phyloP scores from a whole-genome alignment of 2,329 filamentous ascomycete species.

The Nemania abortiva region DNA sequence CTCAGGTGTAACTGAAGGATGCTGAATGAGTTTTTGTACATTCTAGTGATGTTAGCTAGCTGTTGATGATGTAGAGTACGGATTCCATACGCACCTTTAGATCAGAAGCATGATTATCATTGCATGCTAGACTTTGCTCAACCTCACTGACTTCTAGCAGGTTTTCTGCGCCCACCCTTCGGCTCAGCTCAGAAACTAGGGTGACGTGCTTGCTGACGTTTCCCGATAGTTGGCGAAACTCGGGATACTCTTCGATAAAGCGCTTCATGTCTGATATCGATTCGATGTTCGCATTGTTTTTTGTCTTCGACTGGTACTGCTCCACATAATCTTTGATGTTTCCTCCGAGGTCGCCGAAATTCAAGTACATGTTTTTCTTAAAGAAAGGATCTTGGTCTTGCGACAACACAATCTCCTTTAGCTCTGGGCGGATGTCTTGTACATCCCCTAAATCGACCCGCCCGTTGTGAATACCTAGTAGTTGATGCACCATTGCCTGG shows the following conservation, averaged over 20 bases:
- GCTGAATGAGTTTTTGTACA: constrained; percentile 87
- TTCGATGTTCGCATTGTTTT: constrained; percentile 94
- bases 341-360: constrained; percentile 93
- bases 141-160: constrained; percentile 96
- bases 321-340: constrained; percentile 99
- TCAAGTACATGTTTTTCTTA: constrained; percentile 98
- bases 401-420: constrained; percentile 93
- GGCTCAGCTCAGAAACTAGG: constrained; percentile 90
- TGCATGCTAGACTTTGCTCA: constrained; percentile 96
- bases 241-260: constrained; percentile 98
- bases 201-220: constrained; percentile 99
- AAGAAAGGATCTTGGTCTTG: constrained; percentile 99
- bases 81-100: constrained; percentile 73
- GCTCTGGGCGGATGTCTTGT: constrained; percentile 84
- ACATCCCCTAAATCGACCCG: constrained; percentile 88
- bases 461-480: constrained; percentile 95
- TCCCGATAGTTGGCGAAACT: constrained; percentile 95
- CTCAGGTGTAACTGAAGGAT: constrained; percentile 78
- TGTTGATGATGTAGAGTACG: neutral
- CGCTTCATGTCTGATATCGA: constrained; percentile 99
- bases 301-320: constrained; percentile 97
- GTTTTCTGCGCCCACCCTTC: constrained; percentile 85
- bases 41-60: constrained; percentile 64
- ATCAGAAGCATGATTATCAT: constrained; percentile 92
- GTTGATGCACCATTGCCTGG: constrained; percentile 99